Percentiles rank a stretch among this genome's conserved stretches.
phyloP scores from a whole-genome alignment of 1,284 basidiomycete genomes.

The Cystobasidium sp. region DNA sequence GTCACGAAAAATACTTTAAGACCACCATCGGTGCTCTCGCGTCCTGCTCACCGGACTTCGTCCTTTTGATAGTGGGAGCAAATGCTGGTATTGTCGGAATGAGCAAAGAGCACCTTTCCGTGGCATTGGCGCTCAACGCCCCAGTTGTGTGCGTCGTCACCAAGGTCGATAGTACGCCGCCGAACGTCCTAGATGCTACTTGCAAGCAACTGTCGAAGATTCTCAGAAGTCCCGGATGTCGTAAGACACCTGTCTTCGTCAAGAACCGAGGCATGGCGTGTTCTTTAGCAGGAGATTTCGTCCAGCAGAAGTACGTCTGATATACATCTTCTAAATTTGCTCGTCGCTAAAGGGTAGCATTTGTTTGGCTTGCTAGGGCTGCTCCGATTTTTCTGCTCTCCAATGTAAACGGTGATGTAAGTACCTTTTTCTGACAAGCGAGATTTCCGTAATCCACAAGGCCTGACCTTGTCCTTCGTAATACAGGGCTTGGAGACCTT shows the following conservation, averaged over 20 bases:
- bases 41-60: conserved; percentile 91
- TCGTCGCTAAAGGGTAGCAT: conserved; percentile 53
- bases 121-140: conserved; percentile 88
- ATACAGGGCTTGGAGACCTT: conserved; percentile 51
- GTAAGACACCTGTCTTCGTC: conserved; percentile 59
- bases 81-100: conserved; percentile 88
- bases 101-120: conserved; percentile 79
- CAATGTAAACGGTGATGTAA: conserved; percentile 88
- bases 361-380: conserved; percentile 56
- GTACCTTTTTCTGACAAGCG: conserved; percentile 55
- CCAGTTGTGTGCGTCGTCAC: conserved; percentile 66
- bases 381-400: conserved; percentile 93
- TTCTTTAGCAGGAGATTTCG: conserved; percentile 74
- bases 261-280: conserved; percentile 66
- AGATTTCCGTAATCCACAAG: not conserved
- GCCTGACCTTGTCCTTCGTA: not conserved
- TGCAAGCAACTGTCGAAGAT: conserved; percentile 92
- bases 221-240: conserved; percentile 88
- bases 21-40: conserved; percentile 95
- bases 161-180: conserved; percentile 91
- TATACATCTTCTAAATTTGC: not conserved
- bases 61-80: conserved; percentile 92
- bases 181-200: conserved; percentile 85
- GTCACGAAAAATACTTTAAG: conserved; percentile 51
- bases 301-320: conserved; percentile 62